Base-by-base conservation (phyloP, 257 asterid species). In the Rehmannia glutinosa region DNA sequence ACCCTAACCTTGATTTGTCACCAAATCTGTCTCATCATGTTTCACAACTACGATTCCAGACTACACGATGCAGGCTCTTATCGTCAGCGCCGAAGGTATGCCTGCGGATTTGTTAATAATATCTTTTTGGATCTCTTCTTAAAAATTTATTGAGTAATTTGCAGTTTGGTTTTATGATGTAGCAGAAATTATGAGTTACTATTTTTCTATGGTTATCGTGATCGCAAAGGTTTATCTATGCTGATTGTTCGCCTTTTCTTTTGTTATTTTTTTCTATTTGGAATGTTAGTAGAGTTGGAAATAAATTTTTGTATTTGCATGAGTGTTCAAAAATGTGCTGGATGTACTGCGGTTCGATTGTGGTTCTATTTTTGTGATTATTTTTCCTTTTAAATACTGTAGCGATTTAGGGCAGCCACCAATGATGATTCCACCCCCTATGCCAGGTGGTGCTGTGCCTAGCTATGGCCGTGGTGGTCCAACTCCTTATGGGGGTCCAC, bases 11-110 rank as follows among this genome's bases (percentile, higher is more conserved):
- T 28, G 38, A 56, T 57, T 60, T 15, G 8, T 33, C 54, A 32
- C 69, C 75, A 27, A 61, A 8, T 35, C 71, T 8, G 33, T 52
- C 35, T n/a, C 58, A 62, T 33, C 75, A 86, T 92, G 96, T 82
- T 23, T 52, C 81, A 68, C 69, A 73, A 74, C 66, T 79, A 83
- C 74, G 98, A 92, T 43, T 62, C 92, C 65, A 84, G 98, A 51
- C 79, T 84, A 47, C 67, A 78, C 46, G 97, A 92, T 42, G 78
- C 86, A 50, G 64, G 74, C 66, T 89, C 98, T 41, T 92, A 92
- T 56, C 96, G 95, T 62, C 85, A 85, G 66, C 96, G 96, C 51
- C 90, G 98, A 53, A 82, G 95, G 98, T 92, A 83, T 30, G 47
- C 43, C 46, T 42, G 4, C 27, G 3, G 23, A 24, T 71, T 38